Percentiles rank a stretch among this genome's conserved stretches.
phyloP scores from a whole-genome alignment of 164 flowering plant genomes.

The Sedum album region DNA sequence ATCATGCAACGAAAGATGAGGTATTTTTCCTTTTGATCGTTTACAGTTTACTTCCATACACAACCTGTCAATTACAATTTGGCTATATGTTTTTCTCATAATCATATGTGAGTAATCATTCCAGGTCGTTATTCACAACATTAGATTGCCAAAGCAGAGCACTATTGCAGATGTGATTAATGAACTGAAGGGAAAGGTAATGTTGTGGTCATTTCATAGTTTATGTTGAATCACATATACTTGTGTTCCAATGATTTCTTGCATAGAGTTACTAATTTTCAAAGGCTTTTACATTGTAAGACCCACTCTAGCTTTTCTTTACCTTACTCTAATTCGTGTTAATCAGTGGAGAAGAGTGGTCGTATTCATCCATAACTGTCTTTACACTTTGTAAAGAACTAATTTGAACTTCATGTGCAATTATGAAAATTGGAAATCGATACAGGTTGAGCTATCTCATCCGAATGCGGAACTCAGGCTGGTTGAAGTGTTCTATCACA shows the following conservation, averaged over 20 bases:
- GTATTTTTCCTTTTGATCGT: constrained; percentile 12
- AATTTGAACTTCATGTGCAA: neutral
- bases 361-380: neutral
- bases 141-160: constrained; percentile 35
- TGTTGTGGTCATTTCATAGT: neutral
- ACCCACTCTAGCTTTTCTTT: neutral
- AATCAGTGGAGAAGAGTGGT: neutral
- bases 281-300: neutral
- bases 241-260: neutral
- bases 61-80: neutral
- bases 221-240: neutral
- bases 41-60: neutral
- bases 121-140: constrained; percentile 32
- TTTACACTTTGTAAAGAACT: neutral
- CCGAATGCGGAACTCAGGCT: constrained; percentile 31
- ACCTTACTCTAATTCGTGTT: neutral
- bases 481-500: constrained; percentile 38
- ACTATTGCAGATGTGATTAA: constrained; percentile 34
- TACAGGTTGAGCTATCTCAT: constrained; percentile 36
- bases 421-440: neutral
- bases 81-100: neutral
- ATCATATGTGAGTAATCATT: neutral
- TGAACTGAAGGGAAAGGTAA: constrained; percentile 33
- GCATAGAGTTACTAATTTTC: neutral
- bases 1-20: constrained; percentile 33